phyloP scores from a whole-genome alignment of 805 yeast genomes.

The Cyberlindnera veronae region DNA sequence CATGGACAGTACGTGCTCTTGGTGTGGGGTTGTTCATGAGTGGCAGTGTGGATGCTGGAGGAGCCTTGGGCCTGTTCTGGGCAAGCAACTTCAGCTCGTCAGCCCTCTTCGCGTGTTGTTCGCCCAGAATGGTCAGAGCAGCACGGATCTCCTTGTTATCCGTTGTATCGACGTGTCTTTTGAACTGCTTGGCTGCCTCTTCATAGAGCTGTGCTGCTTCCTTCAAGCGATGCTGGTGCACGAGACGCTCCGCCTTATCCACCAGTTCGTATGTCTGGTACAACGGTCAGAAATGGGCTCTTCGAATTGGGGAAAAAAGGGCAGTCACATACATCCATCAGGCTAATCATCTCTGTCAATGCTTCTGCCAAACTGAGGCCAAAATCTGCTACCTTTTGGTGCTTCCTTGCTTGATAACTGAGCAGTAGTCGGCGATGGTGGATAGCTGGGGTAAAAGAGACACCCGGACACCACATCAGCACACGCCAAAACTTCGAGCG shows the following conservation, averaged over 20 bases:
- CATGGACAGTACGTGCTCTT: neutral
- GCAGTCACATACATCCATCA: neutral
- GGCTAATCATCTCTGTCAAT: neutral
- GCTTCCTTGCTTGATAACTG: no score
- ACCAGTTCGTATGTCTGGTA: conserved; percentile 27
- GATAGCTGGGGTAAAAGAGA: no score
- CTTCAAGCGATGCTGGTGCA: conserved; percentile 38
- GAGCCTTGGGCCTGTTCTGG: neutral
- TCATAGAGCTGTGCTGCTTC: conserved; percentile 39
- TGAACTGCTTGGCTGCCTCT: conserved; percentile 35
- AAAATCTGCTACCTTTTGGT: no score
- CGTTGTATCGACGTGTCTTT: neutral
- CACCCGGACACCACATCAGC: neutral
- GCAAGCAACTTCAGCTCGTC: conserved; percentile 1
- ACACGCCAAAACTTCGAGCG: neutral
- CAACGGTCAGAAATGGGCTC: neutral
- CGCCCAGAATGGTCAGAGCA: neutral
- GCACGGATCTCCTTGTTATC: neutral
- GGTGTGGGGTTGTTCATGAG: neutral
- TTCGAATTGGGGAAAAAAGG: no score
- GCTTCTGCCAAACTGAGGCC: no score
- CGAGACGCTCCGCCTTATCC: conserved; percentile 49
- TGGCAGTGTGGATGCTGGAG: neutral
- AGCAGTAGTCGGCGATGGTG: no score
- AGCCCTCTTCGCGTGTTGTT: conserved; percentile 1